phyloP scores from a whole-genome alignment of 129 eudicot genomes.

The Daucus carota region DH1_v3.0 NC_030385.2:406501-407000 shows the following conservation, averaged over 20 bases:
- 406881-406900: neutral
- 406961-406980: constrained; percentile 7
- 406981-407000: constrained; percentile 10
- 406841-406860: neutral
- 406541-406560: too few species aligned
- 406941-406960: neutral
- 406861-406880: neutral
- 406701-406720: too few species aligned
- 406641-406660: too few species aligned
- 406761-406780: neutral
- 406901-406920: neutral
- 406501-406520: too few species aligned
- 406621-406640: too few species aligned
- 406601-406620: too few species aligned
- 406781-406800: neutral
- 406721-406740: too few species aligned
- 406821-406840: neutral
- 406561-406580: too few species aligned
- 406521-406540: too few species aligned
- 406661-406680: too few species aligned
- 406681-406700: too few species aligned
- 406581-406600: too few species aligned
- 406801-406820: neutral
- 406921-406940: neutral
- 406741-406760: neutral